Base-by-base conservation (phyloP, 148 eudicot species). In the Persicaria tinctoria region DNA sequence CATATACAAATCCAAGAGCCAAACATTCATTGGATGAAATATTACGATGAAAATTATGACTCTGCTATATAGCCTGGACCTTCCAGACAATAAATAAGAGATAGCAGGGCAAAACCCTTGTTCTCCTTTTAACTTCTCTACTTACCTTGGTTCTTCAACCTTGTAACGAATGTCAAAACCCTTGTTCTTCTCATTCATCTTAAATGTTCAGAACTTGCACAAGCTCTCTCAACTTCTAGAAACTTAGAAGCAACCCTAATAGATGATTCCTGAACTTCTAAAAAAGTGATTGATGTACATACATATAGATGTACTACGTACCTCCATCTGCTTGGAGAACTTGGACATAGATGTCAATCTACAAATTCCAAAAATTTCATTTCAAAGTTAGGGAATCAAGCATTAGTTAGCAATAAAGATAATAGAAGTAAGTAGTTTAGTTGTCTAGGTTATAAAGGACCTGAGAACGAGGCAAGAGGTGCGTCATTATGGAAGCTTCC, bases 251-350 rank as follows among this genome's bases (percentile, higher is more conserved):
- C 20, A 56, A 56, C 9, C 0, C 27, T 56, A 56, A 6, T 56
- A n/a, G 62, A 18, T 57, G 38, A 4, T 20, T 32, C 8, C 8
- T 57, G 11, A 57, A 7, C 32, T 18, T 57, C 32, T 57, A 57
- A 3, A 57, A 57, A 3, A 18, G 27, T 6, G 2, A 32, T 32
- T 32, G 41, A 32, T 32, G n/a, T 68, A 27, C 12, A 48, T 23
- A 46, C 4, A 8, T 5, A 46, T 44, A 59, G 44, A 32, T 13
- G 44, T 66, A 18, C 20, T 64, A 51, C 54, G 71, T 85, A 91
- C 98, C 97, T 83, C 98, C 98, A 81, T 94, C 98, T 60, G 98
- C 98, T 86, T 91, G 93, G 66, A 94, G 98, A 84, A 94, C 98
- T 87, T 94, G 98, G 53, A 94, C 97, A 79, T 89, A 90, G 55